A percentile compares a stretch with the other conserved stretches of the same genome.
Conservation (phyloP, 108 stramenopile genomes). For the Aurantiochytrium sp. region DNA sequence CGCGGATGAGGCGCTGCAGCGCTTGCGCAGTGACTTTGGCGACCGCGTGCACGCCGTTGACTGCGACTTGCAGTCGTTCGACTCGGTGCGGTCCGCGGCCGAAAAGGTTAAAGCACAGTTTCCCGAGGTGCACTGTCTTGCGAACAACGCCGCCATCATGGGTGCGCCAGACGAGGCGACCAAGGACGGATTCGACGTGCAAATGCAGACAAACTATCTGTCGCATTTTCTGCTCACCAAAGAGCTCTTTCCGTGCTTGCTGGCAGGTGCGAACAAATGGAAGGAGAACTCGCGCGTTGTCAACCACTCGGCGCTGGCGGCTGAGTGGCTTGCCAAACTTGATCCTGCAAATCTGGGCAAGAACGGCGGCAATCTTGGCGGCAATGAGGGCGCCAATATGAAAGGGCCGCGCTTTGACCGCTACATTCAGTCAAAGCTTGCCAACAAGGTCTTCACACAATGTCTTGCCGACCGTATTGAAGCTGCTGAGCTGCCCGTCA, state of each 20-base stretch:
- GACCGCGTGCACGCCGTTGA: too few species aligned
- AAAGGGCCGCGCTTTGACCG: not conserved
- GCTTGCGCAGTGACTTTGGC: too few species aligned
- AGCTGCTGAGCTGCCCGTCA: conserved; percentile 27
- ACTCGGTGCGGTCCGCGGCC: too few species aligned
- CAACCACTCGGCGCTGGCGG: conserved; percentile 35
- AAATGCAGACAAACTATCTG: conserved; percentile 57
- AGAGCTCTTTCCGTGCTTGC: conserved; percentile 42
- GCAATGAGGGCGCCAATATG: not conserved
- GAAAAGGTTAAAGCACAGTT: too few species aligned
- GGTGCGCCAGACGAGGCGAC: conserved; percentile 39
- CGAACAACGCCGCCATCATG: conserved; percentile 58
- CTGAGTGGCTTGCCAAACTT: conserved; percentile 23
- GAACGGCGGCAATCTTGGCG: conserved; percentile 45
- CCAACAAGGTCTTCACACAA: conserved; percentile 51
- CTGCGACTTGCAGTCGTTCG: too few species aligned
- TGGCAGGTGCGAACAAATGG: conserved; percentile 31
- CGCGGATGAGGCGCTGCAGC: too few species aligned
- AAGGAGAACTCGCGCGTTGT: conserved; percentile 46
- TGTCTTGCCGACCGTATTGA: conserved; percentile 39
- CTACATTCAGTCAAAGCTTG: conserved; percentile 47
- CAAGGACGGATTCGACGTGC: conserved; percentile 57
- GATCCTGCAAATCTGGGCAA: conserved; percentile 48
- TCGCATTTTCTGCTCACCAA: conserved; percentile 55
- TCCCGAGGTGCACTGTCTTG: conserved; percentile 19